phyloP scores from a whole-genome alignment of 2,329 filamentous ascomycete genomes.

The Aulographum hederae region DNA sequence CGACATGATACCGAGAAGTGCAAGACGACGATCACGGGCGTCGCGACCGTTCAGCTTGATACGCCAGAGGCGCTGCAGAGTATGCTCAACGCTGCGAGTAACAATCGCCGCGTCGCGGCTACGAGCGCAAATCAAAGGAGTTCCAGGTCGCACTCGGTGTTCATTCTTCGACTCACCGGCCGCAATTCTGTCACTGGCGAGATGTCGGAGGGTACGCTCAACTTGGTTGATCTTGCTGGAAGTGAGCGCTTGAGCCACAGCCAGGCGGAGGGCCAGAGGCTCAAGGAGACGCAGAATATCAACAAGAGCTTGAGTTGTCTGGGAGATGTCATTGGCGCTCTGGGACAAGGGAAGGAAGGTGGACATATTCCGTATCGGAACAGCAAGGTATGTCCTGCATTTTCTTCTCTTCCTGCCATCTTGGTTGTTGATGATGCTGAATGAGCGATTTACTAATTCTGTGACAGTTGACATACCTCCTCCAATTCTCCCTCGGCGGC shows the following conservation, averaged over 20 bases:
- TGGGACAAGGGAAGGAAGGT: constrained; percentile 53
- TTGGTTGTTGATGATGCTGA: constrained; percentile 1
- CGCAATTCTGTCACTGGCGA: constrained; percentile 60
- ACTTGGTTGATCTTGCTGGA: constrained; percentile 87
- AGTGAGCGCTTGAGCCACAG: constrained; percentile 82
- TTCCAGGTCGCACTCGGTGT: constrained; percentile 87
- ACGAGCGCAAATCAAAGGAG: constrained; percentile 96
- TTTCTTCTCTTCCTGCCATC: not conserved
- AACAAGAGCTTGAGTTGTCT: constrained; percentile 87
- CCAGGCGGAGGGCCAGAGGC: constrained; percentile 65
- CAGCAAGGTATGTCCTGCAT: constrained; percentile 55
- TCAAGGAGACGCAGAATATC: constrained; percentile 93
- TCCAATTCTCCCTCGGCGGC: constrained; percentile 86
- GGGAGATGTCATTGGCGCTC: constrained; percentile 82
- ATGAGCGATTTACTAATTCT: too few species aligned
- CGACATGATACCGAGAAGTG: constrained; percentile 68
- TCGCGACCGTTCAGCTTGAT: constrained; percentile 58
- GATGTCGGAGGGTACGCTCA: constrained; percentile 79
- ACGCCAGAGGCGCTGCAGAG: constrained; percentile 63
- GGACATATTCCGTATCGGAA: constrained; percentile 86
- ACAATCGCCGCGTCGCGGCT: constrained; percentile 79
- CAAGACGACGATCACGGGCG: constrained; percentile 66
- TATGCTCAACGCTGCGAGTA: constrained; percentile 63
- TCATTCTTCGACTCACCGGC: constrained; percentile 58
- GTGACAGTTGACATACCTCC: constrained; percentile 65